These are phyloP conservation scores for Fusarium odoratissimum DNA, from an alignment of 2,329 filamentous ascomycete genomes.

Conservation along the genomic window DNA sequence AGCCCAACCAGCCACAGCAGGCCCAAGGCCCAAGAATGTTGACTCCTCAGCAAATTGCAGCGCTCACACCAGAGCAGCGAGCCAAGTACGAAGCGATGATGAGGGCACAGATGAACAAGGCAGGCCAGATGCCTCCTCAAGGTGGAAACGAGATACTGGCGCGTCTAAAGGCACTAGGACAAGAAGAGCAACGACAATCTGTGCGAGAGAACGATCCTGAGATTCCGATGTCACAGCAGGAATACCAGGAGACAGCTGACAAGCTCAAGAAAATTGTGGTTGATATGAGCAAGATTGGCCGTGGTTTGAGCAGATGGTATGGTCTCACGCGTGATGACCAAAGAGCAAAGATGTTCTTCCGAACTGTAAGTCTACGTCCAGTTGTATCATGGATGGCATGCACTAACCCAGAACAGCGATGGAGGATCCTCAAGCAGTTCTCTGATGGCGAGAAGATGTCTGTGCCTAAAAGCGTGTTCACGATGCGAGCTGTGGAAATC, in stretches of 20 bases:
- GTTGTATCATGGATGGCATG: background rate
- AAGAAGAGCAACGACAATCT: conserved; percentile 56
- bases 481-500: conserved; percentile 63
- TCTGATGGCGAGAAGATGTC: conserved; percentile 60
- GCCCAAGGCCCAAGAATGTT: conserved; percentile 38
- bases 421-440: conserved; percentile 66
- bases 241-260: conserved; percentile 57
- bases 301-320: conserved; percentile 61
- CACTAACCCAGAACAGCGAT: conserved; percentile 59
- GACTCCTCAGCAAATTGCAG: conserved; percentile 52
- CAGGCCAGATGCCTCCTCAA: conserved; percentile 30
- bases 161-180: conserved; percentile 51
- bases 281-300: conserved; percentile 59
- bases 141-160: conserved; percentile 38
- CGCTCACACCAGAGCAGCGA: conserved; percentile 58
- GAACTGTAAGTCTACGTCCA: conserved; percentile 56
- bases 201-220: conserved; percentile 56
- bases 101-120: conserved; percentile 47
- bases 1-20: conserved; percentile 39
- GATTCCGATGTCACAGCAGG: conserved; percentile 60
- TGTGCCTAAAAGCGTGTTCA: conserved; percentile 61
- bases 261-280: conserved; percentile 56
- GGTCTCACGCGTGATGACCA: conserved; percentile 60
- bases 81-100: conserved; percentile 56
- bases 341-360: conserved; percentile 64